Conservation (phyloP, 2,329 filamentous ascomycete species). For the Colletotrichum gloeosporioides region DNA sequence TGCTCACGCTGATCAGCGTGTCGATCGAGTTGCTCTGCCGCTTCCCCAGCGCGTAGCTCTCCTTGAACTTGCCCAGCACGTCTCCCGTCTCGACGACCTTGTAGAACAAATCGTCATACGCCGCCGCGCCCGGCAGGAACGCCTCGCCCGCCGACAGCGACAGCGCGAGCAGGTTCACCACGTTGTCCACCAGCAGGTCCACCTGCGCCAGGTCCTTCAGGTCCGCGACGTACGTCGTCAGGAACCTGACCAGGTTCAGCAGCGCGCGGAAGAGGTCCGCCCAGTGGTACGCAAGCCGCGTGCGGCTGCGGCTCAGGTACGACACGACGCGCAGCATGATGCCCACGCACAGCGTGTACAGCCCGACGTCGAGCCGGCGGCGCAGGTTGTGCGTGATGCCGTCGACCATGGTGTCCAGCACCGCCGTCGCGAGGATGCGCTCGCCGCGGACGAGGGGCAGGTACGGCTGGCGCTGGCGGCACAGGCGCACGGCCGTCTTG, state of each 20-base stretch:
- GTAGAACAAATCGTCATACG: conserved; percentile 98
- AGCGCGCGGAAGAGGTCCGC: conserved; percentile 91
- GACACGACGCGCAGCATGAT: conserved; percentile 84
- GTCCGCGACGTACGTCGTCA: conserved; percentile 84
- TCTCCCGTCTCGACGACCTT: conserved; percentile 95
- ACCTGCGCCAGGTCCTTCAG: conserved; percentile 73
- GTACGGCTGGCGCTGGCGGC: conserved; percentile 86
- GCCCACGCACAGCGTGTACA: conserved; percentile 83
- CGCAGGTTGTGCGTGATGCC: conserved; percentile 94
- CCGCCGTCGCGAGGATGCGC: conserved; percentile 73
- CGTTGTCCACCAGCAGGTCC: conserved; percentile 74
- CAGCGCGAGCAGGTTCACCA: conserved; percentile 84
- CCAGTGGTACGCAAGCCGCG: conserved; percentile 90
- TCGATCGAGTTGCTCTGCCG: conserved; percentile 75
- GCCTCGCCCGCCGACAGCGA: conserved; percentile 86
- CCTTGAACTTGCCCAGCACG: conserved; percentile 79
- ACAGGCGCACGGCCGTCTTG: conserved; percentile 78
- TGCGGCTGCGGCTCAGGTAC: conserved; percentile 82
- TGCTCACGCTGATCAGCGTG: conserved; percentile 80
- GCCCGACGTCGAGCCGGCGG: conserved; percentile 79
- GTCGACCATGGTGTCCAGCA: conserved; percentile 89
- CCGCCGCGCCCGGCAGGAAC: conserved; percentile 84
- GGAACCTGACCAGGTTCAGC: conserved; percentile 85
- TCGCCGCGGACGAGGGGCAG: conserved; percentile 77
- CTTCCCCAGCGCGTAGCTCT: conserved; percentile 70